Base-by-base conservation (phyloP, 2,329 filamentous ascomycete species). In the Colletotrichum nymphaeae region DNA sequence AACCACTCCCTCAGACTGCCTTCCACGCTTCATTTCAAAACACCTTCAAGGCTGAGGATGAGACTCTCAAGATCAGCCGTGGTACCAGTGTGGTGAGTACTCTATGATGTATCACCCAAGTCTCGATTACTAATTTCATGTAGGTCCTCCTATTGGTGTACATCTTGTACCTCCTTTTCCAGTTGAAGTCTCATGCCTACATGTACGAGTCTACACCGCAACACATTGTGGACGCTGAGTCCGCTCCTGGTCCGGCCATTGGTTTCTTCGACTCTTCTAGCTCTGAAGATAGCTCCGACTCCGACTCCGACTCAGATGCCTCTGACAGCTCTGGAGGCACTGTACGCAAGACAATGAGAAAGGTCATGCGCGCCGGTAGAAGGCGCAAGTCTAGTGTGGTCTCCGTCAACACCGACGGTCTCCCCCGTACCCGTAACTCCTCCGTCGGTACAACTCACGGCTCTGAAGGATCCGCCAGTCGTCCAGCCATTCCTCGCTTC, bases 181-280 rank as follows among this genome's bases (percentile, higher is more conserved):
- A 97, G 84, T 90, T 98, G 74, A 97, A 97, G 83, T 97, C 95
- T 1, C 95, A 98, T 80, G 90, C 94, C 9, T 97, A 97, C 84
- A 92, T 98, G 86, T 97, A 98, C 78, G 93, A 95, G 82, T 97
- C 95, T 76, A 98, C 94, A 5, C 95, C 95, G 11, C 95, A 98
- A 83, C 93, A 95, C 77, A 93, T 97, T 73, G 97, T 98, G 75
- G 95, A 98, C 77, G 95, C 97, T 78, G 95, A 98, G 81, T 92
- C 94, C 0, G 93, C 94, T 58, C 95, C 95, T 26, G 95, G 95
- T 75, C 92, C 97, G 1, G 89, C 95, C 14, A 93, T 93, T 22
- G 93, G 93, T 37, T 94, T 96, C 83, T 89, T 98, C 78, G 93
- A 97, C 75, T 91, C 91, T 0, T 94, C 92, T 3, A 88, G 86